A percentile compares a stretch with the other conserved stretches of the same genome.
phyloP scores from a whole-genome alignment of 768 basidiomycete genomes.

The Leccinum subgranulosum region DNA sequence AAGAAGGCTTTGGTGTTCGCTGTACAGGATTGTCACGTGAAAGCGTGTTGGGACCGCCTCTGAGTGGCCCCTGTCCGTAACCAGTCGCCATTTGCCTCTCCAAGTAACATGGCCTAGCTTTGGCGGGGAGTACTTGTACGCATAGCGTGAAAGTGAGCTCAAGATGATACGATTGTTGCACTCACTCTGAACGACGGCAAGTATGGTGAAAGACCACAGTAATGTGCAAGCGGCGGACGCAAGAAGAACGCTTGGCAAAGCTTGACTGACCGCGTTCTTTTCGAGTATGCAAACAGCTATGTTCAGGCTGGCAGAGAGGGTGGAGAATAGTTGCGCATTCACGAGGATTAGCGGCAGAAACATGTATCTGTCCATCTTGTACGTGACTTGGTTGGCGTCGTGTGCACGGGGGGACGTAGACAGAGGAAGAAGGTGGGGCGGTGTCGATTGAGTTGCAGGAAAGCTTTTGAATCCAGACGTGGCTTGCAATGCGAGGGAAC shows the following conservation, averaged over 20 bases:
- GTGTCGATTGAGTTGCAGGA: not conserved
- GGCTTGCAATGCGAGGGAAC: conserved; percentile 21
- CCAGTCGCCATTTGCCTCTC: conserved; percentile 4
- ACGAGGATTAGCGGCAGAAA: conserved; percentile 11
- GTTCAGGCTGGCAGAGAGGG: conserved; percentile 22
- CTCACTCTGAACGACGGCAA: conserved; percentile 26
- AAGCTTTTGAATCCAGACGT: not conserved
- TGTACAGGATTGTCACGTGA: not conserved
- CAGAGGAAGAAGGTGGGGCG: conserved; percentile 2
- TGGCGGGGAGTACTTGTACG: conserved; percentile 21
- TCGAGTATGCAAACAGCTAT: conserved; percentile 13
- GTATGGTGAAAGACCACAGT: conserved; percentile 21
- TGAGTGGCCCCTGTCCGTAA: not conserved
- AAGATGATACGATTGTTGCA: not conserved
- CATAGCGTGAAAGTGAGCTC: not conserved
- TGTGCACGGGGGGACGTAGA: not conserved
- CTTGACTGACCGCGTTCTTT: not conserved
- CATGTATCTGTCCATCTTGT: not conserved
- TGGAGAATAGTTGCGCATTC: conserved; percentile 22
- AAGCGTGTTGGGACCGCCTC: not conserved
- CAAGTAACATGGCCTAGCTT: conserved; percentile 3
- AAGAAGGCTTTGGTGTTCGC: conserved; percentile 16
- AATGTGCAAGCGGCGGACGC: conserved; percentile 18
- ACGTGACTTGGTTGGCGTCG: not conserved
- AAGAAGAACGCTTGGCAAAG: conserved; percentile 13